Evolutionary conservation across 306 rosid genomes (phyloP).

Genomic region (Cotoneaster glaucophyllus): DNA sequence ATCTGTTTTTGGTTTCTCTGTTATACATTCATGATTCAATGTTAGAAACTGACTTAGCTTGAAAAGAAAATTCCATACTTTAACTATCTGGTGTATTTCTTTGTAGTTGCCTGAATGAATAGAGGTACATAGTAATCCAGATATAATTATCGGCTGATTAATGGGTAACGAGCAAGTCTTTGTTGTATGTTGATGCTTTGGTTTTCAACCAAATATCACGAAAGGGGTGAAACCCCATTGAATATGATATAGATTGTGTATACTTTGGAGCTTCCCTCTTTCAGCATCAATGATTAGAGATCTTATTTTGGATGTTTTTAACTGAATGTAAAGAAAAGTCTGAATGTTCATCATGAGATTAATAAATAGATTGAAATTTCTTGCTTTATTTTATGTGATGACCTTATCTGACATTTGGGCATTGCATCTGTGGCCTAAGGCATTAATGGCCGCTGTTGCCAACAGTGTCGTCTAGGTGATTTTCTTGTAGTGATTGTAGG

Average conservation of each 20-base stretch:
- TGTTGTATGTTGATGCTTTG: background rate
- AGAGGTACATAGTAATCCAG: background rate
- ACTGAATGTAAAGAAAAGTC: background rate
- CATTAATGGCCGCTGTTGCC: background rate
- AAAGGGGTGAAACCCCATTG: background rate
- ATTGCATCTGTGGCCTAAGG: background rate
- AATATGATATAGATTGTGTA: too few relatives aligned
- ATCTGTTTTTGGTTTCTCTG: background rate
- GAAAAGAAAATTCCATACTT: background rate
- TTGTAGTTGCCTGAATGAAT: background rate
- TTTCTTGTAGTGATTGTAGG: slow-evolving; percentile 28
- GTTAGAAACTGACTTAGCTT: background rate
- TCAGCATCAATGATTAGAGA: background rate
- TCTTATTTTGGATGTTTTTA: background rate
- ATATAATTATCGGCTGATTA: background rate
- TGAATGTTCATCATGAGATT: background rate
- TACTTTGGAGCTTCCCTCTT: background rate
- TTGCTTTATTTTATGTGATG: background rate
- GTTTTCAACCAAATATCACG: background rate
- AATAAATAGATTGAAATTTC: background rate
- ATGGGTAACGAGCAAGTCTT: background rate
- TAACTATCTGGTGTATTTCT: background rate
- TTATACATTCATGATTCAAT: background rate
- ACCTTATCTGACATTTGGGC: background rate
- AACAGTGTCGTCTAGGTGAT: background rate